Evolutionary conservation across 805 yeast species (phyloP).

Genomic region (Metschnikowia arizonensis): DNA sequence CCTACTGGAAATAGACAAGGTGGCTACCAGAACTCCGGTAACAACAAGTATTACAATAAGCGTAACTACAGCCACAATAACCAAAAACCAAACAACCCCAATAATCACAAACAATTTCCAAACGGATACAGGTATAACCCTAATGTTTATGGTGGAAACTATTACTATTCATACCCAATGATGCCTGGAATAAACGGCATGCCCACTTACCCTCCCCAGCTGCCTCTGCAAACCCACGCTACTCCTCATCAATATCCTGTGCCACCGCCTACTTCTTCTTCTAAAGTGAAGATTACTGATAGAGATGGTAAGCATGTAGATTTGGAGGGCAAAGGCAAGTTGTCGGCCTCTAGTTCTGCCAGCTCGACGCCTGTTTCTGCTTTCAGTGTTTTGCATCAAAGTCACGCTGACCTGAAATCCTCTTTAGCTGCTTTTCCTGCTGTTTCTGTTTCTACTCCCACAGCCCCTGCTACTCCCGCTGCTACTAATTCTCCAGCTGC

Average conservation of each 20-base stretch:
- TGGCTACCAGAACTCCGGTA: conserved; percentile 19
- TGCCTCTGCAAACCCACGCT: conserved; percentile 16
- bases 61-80: conserved; percentile 10
- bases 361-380: conserved; percentile 31
- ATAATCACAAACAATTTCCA: conserved; percentile 18
- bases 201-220: conserved; percentile 17
- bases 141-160: conserved; percentile 14
- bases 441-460: conserved; percentile 11
- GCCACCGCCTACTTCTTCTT: conserved; percentile 17
- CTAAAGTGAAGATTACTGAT: conserved; percentile 37
- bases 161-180: conserved; percentile 16
- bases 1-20: conserved; percentile 11
- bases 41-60: conserved; percentile 16
- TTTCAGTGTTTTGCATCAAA: conserved; percentile 21
- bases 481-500: conserved; percentile 18
- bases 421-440: conserved; percentile 9
- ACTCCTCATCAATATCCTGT: conserved; percentile 11
- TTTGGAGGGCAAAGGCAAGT: conserved; percentile 39
- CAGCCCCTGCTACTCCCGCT: conserved; percentile 1
- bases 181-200: conserved; percentile 17
- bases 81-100: conserved; percentile 8
- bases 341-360: conserved; percentile 21
- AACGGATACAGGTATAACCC: conserved; percentile 13
- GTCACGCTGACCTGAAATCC: conserved; percentile 2
- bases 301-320: conserved; percentile 42